Base-by-base conservation (phyloP, 768 basidiomycete species). In the Mycena albidolilacea region DNA sequence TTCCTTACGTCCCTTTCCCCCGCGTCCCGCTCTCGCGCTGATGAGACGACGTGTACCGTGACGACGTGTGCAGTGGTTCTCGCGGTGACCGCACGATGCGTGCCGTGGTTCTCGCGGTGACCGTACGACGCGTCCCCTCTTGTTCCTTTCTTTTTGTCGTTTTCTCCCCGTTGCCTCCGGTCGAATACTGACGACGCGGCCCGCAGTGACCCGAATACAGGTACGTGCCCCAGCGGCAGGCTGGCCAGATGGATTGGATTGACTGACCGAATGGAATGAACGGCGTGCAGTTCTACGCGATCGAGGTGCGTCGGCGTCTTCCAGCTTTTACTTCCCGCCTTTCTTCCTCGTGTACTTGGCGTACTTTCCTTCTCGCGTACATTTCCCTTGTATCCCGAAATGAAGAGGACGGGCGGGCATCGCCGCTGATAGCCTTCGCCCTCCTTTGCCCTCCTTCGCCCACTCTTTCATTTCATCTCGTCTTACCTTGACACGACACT, bases 221-320 rank as follows among this genome's bases (percentile, higher is more conserved):
- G 90, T 90, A 76, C 75, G 87, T 72, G 35, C 12, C 59, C 35
- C 58, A n/a, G 37, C 80, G 76, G 79, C 12, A 48, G 44, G n/a
- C 41, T 61, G 23, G 54, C 75, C 50, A 44, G 14, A 43, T 64
- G 55, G 6, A 38, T 30, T 64, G 55, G 6, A 38, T 30, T 46
- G 59, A 15, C 52, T 44, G 6, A 30, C 55, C 67, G 67, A 41
- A 55, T 41, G 59, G 35, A 4, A 1, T 46, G 37, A 15, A 63
- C 23, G 23, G 75, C 63, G 17, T 68, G 72, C 59, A 99, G 89
- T 99, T 99, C 86, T 96, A 96, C 78, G 96, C 95, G 12, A 90
- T 96, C 79, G 98, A 98, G 87, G 95, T 94, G 79, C 67, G 81
- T 35, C 30, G 30, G 17, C 37, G 72, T 37, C 48, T 67, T 21